A percentile compares a stretch with the other conserved stretches of the same genome.
phyloP scores from a whole-genome alignment of 2,329 filamentous ascomycete genomes.

The Diplodia mutila region DNA sequence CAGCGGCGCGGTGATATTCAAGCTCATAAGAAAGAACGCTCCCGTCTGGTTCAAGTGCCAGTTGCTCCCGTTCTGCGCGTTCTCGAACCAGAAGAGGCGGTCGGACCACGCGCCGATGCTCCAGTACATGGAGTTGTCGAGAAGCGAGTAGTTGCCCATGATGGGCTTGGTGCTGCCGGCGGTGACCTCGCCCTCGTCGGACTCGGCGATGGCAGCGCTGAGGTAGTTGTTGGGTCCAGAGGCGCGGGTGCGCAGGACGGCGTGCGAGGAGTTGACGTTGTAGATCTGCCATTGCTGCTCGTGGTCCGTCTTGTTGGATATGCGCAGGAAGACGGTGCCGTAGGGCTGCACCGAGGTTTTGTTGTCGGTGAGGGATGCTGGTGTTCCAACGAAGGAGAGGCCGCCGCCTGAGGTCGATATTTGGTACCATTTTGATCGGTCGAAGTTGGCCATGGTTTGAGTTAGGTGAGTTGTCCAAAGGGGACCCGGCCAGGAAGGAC shows the following conservation, averaged over 20 bases:
- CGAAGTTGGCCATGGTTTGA: constrained; percentile 7
- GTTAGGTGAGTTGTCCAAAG: not conserved
- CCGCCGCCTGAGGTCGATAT: not conserved
- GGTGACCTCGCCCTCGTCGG: not conserved
- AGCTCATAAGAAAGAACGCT: constrained; percentile 12
- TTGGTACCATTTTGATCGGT: constrained; percentile 26
- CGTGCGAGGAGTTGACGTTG: not conserved
- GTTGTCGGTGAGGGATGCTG: not conserved
- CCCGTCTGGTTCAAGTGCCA: constrained; percentile 23
- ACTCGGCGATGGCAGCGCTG: not conserved
- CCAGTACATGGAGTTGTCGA: constrained; percentile 23
- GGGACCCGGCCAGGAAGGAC: not conserved
- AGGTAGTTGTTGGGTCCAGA: constrained; percentile 23
- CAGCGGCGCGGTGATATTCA: constrained; percentile 21
- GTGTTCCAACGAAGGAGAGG: constrained; percentile 18
- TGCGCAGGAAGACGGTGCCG: constrained; percentile 11
- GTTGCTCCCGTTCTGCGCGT: constrained; percentile 20
- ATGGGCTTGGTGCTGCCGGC: constrained; percentile 15
- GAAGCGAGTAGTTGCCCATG: constrained; percentile 11
- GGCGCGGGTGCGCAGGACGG: constrained; percentile 23
- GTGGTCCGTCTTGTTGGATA: constrained; percentile 9
- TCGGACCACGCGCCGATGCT: constrained; percentile 16
- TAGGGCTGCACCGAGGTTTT: not conserved
- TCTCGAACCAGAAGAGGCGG: constrained; percentile 24
- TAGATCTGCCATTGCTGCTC: constrained; percentile 27